These are phyloP conservation scores for Ogataea trehaloabstinens DNA, from an alignment of 805 yeast genomes.

Conservation along the genomic window DNA sequence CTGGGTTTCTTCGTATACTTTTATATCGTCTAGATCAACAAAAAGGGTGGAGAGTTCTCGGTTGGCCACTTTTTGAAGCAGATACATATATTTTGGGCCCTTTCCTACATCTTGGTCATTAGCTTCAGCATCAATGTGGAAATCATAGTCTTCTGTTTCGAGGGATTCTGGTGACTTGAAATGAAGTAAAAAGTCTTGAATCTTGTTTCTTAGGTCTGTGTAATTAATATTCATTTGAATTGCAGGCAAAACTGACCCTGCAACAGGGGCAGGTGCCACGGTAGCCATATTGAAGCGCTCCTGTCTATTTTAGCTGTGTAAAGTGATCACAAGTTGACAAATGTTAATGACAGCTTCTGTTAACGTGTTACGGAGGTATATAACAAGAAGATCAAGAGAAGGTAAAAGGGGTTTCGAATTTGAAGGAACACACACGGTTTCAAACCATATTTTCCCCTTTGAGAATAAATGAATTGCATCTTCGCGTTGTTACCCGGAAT, in stretches of 20 bases:
- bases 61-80: slow-evolving; percentile 80
- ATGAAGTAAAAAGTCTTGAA: slow-evolving; percentile 65
- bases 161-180: slow-evolving; percentile 46
- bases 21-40: slow-evolving; percentile 83
- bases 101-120: slow-evolving; percentile 21
- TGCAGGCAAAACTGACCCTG: slow-evolving; percentile 25
- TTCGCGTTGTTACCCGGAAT: slow-evolving; percentile 4
- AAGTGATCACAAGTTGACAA: neutral
- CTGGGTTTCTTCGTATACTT: slow-evolving; percentile 57
- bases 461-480: slow-evolving; percentile 8
- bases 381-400: too few species aligned
- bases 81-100: slow-evolving; percentile 72
- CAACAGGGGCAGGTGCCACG: slow-evolving; percentile 19
- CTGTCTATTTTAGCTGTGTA: neutral
- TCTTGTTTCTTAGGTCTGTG: slow-evolving; percentile 53
- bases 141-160: slow-evolving; percentile 35
- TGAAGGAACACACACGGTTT: neutral
- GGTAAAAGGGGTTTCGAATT: neutral
- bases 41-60: slow-evolving; percentile 67
- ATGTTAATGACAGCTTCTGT: too few species aligned
- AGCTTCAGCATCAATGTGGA: slow-evolving; percentile 29
- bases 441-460: slow-evolving; percentile 4
- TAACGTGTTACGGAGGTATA: too few species aligned
- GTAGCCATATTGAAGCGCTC: slow-evolving; percentile 21
- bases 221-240: slow-evolving; percentile 50